Base-by-base conservation (phyloP, 305 asterid genomes). In the Euphrasia arctica region DNA sequence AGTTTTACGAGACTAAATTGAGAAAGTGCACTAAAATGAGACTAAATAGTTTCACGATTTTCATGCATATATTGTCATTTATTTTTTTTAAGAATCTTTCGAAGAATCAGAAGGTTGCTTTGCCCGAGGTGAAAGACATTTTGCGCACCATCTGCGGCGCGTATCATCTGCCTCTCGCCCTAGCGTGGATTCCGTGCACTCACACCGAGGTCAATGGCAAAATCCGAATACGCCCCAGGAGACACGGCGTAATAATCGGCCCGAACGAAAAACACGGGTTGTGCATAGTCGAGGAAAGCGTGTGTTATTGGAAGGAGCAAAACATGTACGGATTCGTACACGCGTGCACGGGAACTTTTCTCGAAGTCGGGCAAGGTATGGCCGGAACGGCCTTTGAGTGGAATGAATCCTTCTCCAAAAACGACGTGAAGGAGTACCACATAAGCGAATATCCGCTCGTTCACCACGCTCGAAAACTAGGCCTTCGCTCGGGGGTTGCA, bases 381-480 rank as follows among this genome's bases (percentile, higher is more conserved):
- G 91, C 65, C 5, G 96, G 96, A 58, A 88, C 83, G 72, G 91
- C 96, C 15, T 79, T 90, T 72, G 86, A 78, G 65, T 81, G 86
- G 7, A 85, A 77, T 67, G 78, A 72, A 34, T 96, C 96, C 10
- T 79, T 81, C 66, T 90, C 85, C 66, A 70, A 61, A 54, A 74
- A 81, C 5, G 86, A 90, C 55, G 86, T 86, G 54, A 86, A 84
- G 75, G 83, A 84, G 58, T 88, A 75, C 52, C 79, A 86, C 69
- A 76, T 88, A 68, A 82, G 81, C 60, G 89, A 88, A 55, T 88
- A 90, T 74, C 95, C 93, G 10, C 83, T 84, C 1, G 97, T 82
- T 68, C 95, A 90, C 63, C 96, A 88, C 67, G 95, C 97, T 22
- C 96, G 95, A 0, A 90, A 75, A 52, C 79, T 69, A 65, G 80